Conservation (phyloP, 805 yeast species). For the Candida ulmi region DNA sequence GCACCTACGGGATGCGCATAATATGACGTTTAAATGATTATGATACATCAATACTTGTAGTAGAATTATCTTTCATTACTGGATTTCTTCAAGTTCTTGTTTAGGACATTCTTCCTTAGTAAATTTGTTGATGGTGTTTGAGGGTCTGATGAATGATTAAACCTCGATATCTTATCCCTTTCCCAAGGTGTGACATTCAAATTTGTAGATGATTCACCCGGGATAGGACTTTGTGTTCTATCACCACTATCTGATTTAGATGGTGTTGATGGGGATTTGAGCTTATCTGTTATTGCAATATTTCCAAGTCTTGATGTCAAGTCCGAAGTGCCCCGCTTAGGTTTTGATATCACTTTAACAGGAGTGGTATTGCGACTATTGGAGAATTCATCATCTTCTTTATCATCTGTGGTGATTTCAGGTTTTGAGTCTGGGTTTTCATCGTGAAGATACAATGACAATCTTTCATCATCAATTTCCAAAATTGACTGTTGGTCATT, state of each 20-base stretch:
- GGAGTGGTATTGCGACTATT: neutral
- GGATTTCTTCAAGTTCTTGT: neutral
- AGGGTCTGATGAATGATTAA: neutral
- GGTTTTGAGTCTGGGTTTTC: constrained; percentile 30
- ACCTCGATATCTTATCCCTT: constrained; percentile 14
- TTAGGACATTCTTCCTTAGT: constrained; percentile 3
- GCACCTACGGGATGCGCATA: too few relatives aligned
- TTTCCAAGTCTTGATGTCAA: constrained; percentile 4
- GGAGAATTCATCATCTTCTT: neutral
- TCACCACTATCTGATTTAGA: neutral
- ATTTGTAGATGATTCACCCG: constrained; percentile 5
- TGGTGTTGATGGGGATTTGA: neutral
- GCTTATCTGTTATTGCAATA: neutral
- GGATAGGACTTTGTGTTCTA: constrained; percentile 6
- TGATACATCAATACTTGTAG: neutral
- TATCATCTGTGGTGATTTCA: neutral
- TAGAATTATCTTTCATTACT: neutral
- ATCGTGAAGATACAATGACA: constrained; percentile 55
- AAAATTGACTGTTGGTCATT: constrained; percentile 50
- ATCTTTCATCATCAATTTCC: constrained; percentile 59
- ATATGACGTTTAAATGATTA: too few relatives aligned
- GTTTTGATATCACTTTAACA: neutral
- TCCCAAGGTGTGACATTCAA: constrained; percentile 26
- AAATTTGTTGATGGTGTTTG: neutral
- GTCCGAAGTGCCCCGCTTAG: neutral